Evolutionary conservation across 108 stramenopile genomes (phyloP).

Genomic region (Mayamaea pseudoterrestris): DNA sequence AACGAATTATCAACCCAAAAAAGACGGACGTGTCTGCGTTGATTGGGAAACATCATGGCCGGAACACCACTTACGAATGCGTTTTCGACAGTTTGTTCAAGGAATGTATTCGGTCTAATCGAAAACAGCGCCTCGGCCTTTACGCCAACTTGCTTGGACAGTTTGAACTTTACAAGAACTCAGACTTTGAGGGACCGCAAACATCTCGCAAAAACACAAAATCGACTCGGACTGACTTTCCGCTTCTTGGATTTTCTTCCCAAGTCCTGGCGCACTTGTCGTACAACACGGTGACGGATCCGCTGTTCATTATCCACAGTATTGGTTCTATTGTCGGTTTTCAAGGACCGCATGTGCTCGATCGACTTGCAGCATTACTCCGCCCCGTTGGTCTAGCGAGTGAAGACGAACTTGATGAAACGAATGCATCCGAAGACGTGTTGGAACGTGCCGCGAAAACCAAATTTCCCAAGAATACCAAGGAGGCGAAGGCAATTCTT

Average conservation of each 20-base stretch:
- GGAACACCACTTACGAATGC: slow-evolving; percentile 33
- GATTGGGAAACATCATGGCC: slow-evolving; percentile 21
- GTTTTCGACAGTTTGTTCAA: slow-evolving; percentile 73
- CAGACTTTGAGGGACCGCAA: slow-evolving; percentile 23
- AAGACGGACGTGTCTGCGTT: slow-evolving; percentile 44
- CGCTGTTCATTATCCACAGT: slow-evolving; percentile 61
- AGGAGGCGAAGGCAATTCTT: slow-evolving; percentile 19
- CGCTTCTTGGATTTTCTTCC: slow-evolving; percentile 52
- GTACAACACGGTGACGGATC: slow-evolving; percentile 55
- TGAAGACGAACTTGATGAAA: slow-evolving; percentile 41
- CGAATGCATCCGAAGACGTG: slow-evolving; percentile 47
- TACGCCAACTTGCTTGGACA: slow-evolving; percentile 36
- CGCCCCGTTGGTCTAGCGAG: slow-evolving; percentile 28
- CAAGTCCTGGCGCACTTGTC: slow-evolving; percentile 76
- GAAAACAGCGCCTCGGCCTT: slow-evolving; percentile 59
- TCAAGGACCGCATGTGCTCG: slow-evolving; percentile 44
- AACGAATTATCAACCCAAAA: slow-evolving; percentile 41
- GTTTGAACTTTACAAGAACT: slow-evolving; percentile 21
- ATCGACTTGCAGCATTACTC: slow-evolving; percentile 42
- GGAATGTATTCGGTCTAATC: slow-evolving; percentile 54
- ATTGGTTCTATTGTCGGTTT: slow-evolving; percentile 43
- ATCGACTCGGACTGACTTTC: slow-evolving; percentile 20
- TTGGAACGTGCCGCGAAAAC: slow-evolving; percentile 40
- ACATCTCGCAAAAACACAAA: background rate
- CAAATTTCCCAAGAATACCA: slow-evolving; percentile 22